Evolutionary conservation across 2,329 filamentous ascomycete genomes (phyloP), one percentile per base, ranked within the genome.

Genomic region (Cladophialophora yegresii): DNA sequence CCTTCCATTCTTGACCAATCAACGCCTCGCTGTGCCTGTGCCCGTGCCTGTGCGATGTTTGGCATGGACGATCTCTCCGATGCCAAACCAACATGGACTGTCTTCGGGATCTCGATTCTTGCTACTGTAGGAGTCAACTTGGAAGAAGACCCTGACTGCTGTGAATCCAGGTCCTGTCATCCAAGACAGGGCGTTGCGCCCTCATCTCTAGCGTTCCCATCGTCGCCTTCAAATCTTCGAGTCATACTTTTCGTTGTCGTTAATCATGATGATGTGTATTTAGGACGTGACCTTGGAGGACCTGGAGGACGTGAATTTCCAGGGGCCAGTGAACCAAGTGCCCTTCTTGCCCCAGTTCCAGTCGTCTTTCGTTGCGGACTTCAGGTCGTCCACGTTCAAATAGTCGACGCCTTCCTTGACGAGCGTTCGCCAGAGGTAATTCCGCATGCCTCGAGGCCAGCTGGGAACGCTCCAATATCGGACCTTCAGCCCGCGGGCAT

Each of bases 361-460:
- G 66, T 82, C 79, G 53, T 78, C 73, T 58, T 70, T 75, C 1
- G 79, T 78, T 50, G 83, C 84, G 1, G 74, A 79, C 54, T 72
- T 72, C 65, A 87, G 70, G 72, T 87, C 84, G 76, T 87, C 84
- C 1, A 83, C 84, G 70, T 85, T 87, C 58, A 87, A 70, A 49
- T 84, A 77, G 71, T 85, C 84, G 10, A 81, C 83, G 0, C 84
- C 83, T 71, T 85, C 83, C 32, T 78, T 74, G 10, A 82, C 78
- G 20, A 87, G 71, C 22, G 83, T 75, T 7, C 77, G 76, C 85
- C 84, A 87, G 16, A 87, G 73, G 57, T 80, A 77, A 70, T 86
- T 84, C 51, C 84, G 74, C 72, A 85, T 67, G 47, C 78, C 78
- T 4, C 80, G 73, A 0, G 85, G 85, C 84, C 84, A 87, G 59